Conservation (phyloP, 331 rosid genomes). For the Dryas integrifolia region DNA sequence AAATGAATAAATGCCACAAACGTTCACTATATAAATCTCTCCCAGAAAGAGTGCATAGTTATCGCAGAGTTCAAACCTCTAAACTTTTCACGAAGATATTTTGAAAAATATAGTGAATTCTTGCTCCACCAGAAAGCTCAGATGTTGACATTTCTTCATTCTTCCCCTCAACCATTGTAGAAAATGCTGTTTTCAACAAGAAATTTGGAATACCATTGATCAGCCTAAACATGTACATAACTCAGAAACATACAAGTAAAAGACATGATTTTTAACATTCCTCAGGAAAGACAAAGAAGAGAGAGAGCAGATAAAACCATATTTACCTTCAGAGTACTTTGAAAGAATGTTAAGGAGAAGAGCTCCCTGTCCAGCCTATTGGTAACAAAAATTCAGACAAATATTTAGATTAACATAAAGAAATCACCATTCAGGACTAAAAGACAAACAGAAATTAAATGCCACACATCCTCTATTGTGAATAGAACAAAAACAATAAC, state of each 20-base stretch:
- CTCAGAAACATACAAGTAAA: slow-evolving; percentile 8
- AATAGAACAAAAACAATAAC: slow-evolving; percentile 1
- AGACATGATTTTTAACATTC: not conserved
- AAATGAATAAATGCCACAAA: not conserved
- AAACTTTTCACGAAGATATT: slow-evolving; percentile 82
- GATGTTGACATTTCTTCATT: slow-evolving; percentile 86
- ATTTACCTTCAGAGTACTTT: slow-evolving; percentile 80
- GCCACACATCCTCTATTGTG: not conserved
- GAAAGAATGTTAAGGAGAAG: slow-evolving; percentile 89
- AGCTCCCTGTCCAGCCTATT: slow-evolving; percentile 93
- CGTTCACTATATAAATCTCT: not conserved
- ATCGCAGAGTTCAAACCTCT: slow-evolving; percentile 50
- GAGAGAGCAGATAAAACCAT: slow-evolving; percentile 14
- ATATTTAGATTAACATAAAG: slow-evolving; percentile 9
- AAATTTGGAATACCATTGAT: slow-evolving; percentile 14
- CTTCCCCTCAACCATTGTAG: slow-evolving; percentile 90
- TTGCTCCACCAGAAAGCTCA: slow-evolving; percentile 90
- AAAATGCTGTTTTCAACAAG: slow-evolving; percentile 64
- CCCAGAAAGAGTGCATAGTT: not conserved
- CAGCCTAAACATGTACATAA: slow-evolving; percentile 13
- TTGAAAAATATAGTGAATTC: slow-evolving; percentile 93
- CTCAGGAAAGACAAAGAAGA: not conserved
- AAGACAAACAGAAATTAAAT: slow-evolving; percentile 2
- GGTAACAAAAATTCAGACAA: slow-evolving; percentile 25
- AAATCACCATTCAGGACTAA: not conserved